Evolutionary conservation across 257 asterid species (phyloP).

Genomic region (Coffea eugenioides): DNA sequence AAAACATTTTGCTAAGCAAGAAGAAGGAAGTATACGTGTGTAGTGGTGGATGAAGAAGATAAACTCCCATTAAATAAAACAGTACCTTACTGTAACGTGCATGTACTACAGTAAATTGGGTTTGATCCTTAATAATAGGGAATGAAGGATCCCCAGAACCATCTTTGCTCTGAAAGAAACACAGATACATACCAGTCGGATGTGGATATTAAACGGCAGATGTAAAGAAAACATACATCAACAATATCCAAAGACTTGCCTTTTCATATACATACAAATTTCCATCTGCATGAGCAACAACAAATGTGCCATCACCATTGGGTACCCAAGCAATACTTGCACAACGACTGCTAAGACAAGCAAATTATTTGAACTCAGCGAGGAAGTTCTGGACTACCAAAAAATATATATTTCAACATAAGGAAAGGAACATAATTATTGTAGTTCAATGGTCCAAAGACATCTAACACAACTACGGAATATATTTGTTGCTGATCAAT

Average conservation of each 20-base stretch:
- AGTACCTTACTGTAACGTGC: constrained; percentile 96
- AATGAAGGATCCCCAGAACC: constrained; percentile 95
- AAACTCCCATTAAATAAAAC: not conserved
- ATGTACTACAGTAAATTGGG: constrained; percentile 90
- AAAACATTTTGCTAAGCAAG: not conserved
- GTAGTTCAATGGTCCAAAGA: not conserved
- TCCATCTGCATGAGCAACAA: constrained; percentile 94
- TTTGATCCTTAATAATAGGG: constrained; percentile 88
- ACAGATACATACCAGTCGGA: not conserved
- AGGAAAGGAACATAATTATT: not conserved
- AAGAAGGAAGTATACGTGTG: not conserved
- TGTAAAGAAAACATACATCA: not conserved
- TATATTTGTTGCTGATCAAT: not conserved
- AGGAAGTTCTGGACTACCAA: not conserved
- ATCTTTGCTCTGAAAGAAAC: constrained; percentile 70
- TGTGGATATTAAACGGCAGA: not conserved
- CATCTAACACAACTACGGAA: not conserved
- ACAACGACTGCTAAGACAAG: constrained; percentile 71
- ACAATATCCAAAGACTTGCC: constrained; percentile 54
- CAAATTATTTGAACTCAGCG: constrained; percentile 17
- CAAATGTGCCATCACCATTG: constrained; percentile 81
- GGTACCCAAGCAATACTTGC: constrained; percentile 94
- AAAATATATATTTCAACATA: not conserved
- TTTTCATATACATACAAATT: constrained; percentile 84
- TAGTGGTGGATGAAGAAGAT: not conserved